Percentiles rank a stretch among this genome's conserved stretches.
Conservation (phyloP, 2,329 filamentous ascomycete species). For the Thelonectria blattea region DNA sequence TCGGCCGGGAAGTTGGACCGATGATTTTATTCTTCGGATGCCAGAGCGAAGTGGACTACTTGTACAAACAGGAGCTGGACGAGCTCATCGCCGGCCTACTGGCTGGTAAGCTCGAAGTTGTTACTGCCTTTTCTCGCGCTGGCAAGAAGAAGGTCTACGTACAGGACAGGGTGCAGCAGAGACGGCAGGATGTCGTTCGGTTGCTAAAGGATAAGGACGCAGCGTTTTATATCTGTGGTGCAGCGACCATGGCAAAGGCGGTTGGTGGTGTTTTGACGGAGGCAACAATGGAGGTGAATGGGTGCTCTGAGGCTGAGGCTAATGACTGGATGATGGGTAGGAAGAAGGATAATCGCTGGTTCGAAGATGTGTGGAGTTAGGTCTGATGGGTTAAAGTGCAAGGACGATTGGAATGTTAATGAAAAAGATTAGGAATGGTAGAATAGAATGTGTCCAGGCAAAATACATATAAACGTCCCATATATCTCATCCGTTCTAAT, state of each 20-base stretch:
- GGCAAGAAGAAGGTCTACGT: constrained; percentile 12
- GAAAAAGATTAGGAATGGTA: not conserved
- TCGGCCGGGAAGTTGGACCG: constrained; percentile 8
- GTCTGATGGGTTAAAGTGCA: not conserved
- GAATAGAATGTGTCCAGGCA: too few relatives aligned
- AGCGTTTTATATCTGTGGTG: constrained; percentile 18
- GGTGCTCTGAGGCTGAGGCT: constrained; percentile 7
- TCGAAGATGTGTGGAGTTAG: constrained; percentile 23
- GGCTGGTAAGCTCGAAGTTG: constrained; percentile 9
- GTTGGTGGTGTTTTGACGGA: constrained; percentile 5
- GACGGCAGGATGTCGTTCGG: constrained; percentile 1
- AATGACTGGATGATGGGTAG: constrained; percentile 4
- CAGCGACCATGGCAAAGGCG: constrained; percentile 18
- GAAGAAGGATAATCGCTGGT: constrained; percentile 20
- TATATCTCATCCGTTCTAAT: too few relatives aligned
- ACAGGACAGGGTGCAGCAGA: constrained; percentile 7
- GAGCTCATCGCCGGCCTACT: constrained; percentile 1
- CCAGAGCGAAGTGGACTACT: constrained; percentile 8
- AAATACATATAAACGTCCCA: too few relatives aligned
- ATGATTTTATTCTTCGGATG: constrained; percentile 22
- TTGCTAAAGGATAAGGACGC: constrained; percentile 14
- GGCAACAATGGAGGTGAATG: not conserved
- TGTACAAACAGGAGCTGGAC: constrained; percentile 12
- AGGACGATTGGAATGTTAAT: not conserved
- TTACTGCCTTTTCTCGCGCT: constrained; percentile 14